Evolutionary conservation across 2,329 filamentous ascomycete species (phyloP).

Genomic region (Chaetoscypha palmicola): DNA sequence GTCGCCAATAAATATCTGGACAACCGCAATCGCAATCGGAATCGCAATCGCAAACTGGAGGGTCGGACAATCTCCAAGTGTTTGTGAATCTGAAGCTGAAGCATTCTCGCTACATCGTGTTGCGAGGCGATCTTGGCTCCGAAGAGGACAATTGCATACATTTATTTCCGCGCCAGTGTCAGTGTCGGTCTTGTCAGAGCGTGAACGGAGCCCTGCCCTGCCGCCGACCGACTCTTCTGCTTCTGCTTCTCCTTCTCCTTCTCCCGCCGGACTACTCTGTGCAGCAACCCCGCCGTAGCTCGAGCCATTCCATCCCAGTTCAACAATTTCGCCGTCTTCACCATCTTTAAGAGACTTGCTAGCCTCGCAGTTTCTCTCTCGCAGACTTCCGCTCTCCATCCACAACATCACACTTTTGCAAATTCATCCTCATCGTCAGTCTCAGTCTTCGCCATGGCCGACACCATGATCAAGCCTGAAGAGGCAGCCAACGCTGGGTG

Average conservation of each 20-base stretch:
- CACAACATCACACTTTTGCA: constrained; percentile 14
- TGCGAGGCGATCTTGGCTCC: too few relatives aligned
- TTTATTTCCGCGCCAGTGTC: too few relatives aligned
- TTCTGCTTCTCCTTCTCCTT: background rate
- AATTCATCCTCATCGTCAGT: constrained; percentile 12
- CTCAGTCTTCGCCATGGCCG: constrained; percentile 36
- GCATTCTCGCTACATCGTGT: background rate
- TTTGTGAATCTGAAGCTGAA: constrained; percentile 1
- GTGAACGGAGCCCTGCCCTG: too few relatives aligned
- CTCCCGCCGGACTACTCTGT: background rate
- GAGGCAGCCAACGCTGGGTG: constrained; percentile 45
- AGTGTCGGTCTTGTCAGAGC: too few relatives aligned
- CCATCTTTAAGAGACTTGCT: constrained; percentile 1
- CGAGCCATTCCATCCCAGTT: constrained; percentile 4
- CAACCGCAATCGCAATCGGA: background rate
- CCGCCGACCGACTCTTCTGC: too few relatives aligned
- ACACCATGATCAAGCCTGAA: constrained; percentile 43
- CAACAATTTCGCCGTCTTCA: constrained; percentile 16
- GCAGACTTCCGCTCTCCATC: constrained; percentile 1
- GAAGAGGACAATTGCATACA: too few relatives aligned
- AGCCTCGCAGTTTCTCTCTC: too few relatives aligned
- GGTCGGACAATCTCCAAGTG: background rate
- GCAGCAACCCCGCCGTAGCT: constrained; percentile 6
- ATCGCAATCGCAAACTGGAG: constrained; percentile 1
- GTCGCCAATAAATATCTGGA: background rate